Base-by-base conservation (phyloP, 768 basidiomycete genomes). In the Termitomyces sp. region DNA sequence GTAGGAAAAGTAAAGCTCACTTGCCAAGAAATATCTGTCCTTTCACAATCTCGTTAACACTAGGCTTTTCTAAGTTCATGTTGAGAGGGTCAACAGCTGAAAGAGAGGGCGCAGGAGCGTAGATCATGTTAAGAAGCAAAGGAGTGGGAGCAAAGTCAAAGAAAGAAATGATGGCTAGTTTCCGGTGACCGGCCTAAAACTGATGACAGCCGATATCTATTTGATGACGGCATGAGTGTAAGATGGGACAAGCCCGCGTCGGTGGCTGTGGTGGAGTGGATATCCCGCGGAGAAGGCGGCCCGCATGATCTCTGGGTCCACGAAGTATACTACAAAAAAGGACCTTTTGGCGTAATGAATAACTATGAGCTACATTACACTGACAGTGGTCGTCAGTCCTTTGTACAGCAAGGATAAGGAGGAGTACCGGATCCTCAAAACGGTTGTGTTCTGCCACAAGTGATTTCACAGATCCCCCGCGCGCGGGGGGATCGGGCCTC, bases 1-100 rank as follows among this genome's bases (percentile, higher is more conserved):
- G 9, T 12, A 51, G 22, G 59, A 24, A 14, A 30, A 6, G 28
- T 50, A 24, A 45, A n/a, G 6, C 75, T 62, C 56, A 77, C 78
- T 77, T 78, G 67, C 76, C 75, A 36, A 78, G 67, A 59, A 70
- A 80, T 18, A 80, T 54, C 58, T 75, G 72, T 43, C 66, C 72
- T 53, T 72, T 64, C 10, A 78, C 53, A 20, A 80, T 68, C 47
- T 73, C 75, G 57, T 70, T 69, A 8, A 70, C 60, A 59, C 71
- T 71, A 44, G 68, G 66, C 16, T 52, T 44, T 20, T 55, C 57
- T 42, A 61, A 58, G 30, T 60, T 51, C 58, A 61, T 62, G 28
- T 51, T 30, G 33, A 49, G 43, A 24, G 55, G 36, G 40, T 47
- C 22, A 26, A 28, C 42, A 22, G 24, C n/a, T 24, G 52, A 10